Evolutionary conservation across 371 early-diverging fungal genomes (phyloP), one percentile per base, ranked within the genome.

Genomic region (Apophysomyces variabilis): DNA sequence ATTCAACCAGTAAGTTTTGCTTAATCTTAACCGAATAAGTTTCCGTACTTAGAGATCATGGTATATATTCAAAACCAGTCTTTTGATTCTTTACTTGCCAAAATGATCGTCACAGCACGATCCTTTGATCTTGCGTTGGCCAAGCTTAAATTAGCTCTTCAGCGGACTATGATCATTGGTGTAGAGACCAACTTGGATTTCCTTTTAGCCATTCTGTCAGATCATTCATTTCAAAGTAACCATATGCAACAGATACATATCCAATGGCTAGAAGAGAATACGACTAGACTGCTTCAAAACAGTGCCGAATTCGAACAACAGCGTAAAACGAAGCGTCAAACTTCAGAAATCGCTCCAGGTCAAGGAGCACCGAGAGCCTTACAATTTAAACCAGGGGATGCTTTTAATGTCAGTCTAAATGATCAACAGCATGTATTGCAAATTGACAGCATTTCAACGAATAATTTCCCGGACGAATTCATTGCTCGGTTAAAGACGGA

Each of bases 51-150:
- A 26, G 5, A 56, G 37, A 13, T 41, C 45, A 8, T 14, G 47
- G 26, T 38, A 7, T 14, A 37, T 26, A 16, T 7, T 61, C 3
- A 26, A 26, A 26, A 26, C 32, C 3, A 78, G 78, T 69, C 66
- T 9, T 80, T 77, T 61, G 81, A 80, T 57, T 80, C 81, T 5
- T 58, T 80, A 45, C 57, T 78, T 21, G 81, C 76, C 45, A 80
- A 80, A 58, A 39, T 80, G 11, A 76, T 80, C 37, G 76, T 78
- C 3, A 76, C 76, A 9, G 81, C 73, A 0, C 72, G 71, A 67
- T 68, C 76, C 7, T 78, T 71, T 18, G 18, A 62, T 3, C 71
- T 69, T 45, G 78, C 81, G 1, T 21, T 74, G 21, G 39, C 68
- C n/a, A 77, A 78, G 60, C 45, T 76, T 44, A 64, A 65, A 7